Conservation (phyloP, 331 rosid genomes). For the Malus hybrid region DNA sequence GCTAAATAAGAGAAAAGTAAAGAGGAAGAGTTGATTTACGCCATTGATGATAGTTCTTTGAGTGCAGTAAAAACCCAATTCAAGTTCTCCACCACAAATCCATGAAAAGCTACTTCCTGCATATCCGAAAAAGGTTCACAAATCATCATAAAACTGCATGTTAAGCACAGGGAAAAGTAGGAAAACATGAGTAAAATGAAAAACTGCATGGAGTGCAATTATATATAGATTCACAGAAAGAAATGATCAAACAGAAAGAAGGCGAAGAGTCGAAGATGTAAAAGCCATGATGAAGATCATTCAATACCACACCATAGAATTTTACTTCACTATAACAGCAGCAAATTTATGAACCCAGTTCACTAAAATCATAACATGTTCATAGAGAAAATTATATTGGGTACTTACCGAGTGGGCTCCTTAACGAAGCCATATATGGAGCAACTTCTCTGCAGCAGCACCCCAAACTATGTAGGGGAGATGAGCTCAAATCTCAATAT, state of each 20-base stretch:
- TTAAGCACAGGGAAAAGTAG: neutral
- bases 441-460: neutral
- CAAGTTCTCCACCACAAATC: slow-evolving; percentile 33
- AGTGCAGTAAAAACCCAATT: slow-evolving; percentile 32
- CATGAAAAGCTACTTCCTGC: slow-evolving; percentile 30
- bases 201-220: neutral
- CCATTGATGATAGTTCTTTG: slow-evolving; percentile 29
- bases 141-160: neutral
- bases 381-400: neutral
- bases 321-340: neutral
- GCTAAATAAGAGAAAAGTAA: slow-evolving; percentile 14
- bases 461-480: neutral
- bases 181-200: neutral
- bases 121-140: neutral
- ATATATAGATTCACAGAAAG: neutral
- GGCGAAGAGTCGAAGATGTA: neutral
- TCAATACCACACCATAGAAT: neutral
- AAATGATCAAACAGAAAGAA: neutral
- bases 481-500: neutral
- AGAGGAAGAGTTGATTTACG: slow-evolving; percentile 31
- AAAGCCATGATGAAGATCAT: neutral
- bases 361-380: neutral
- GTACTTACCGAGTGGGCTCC: slow-evolving; percentile 4
- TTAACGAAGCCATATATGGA: slow-evolving; percentile 2
- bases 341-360: neutral